Conservation (phyloP, 2,329 filamentous ascomycete genomes). For the Cordyceps javanica region DNA sequence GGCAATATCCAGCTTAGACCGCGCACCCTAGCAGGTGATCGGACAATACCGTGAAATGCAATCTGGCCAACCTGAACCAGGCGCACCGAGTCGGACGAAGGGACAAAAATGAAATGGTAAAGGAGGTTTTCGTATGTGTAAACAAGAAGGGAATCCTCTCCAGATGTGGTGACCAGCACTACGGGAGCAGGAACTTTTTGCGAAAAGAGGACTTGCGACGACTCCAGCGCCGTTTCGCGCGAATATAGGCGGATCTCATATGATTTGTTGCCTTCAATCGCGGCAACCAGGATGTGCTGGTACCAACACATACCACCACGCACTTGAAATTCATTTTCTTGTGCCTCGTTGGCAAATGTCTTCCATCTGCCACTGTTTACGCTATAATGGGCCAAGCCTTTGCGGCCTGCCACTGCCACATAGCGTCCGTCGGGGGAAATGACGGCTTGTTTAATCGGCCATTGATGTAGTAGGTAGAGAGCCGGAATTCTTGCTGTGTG, state of each 20-base stretch:
- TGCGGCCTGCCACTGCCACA: constrained; percentile 87
- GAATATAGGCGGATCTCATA: constrained; percentile 92
- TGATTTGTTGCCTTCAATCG: constrained; percentile 76
- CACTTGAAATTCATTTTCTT: constrained; percentile 88
- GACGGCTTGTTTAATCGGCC: constrained; percentile 83
- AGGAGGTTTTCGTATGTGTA: constrained; percentile 96
- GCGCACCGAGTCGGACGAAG: constrained; percentile 60
- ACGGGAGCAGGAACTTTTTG: constrained; percentile 77
- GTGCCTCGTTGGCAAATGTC: constrained; percentile 72
- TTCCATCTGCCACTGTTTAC: constrained; percentile 94
- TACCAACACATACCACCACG: constrained; percentile 98
- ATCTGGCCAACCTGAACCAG: constrained; percentile 96
- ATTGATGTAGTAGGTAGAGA: constrained; percentile 81
- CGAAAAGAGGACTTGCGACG: constrained; percentile 64
- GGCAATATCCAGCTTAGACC: constrained; percentile 94
- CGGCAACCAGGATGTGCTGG: constrained; percentile 87
- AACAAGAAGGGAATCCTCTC: constrained; percentile 88
- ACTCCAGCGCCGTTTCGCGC: constrained; percentile 72
- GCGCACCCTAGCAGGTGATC: constrained; percentile 85
- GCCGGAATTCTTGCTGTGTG: constrained; percentile 83
- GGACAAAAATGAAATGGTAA: constrained; percentile 87
- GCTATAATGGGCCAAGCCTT: constrained; percentile 92
- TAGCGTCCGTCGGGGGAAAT: constrained; percentile 91
- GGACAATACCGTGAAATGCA: constrained; percentile 91
- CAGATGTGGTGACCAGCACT: constrained; percentile 83